These are phyloP conservation scores for Cinchona pubescens DNA, from an alignment of 257 asterid species.

Conservation along the genomic window DNA sequence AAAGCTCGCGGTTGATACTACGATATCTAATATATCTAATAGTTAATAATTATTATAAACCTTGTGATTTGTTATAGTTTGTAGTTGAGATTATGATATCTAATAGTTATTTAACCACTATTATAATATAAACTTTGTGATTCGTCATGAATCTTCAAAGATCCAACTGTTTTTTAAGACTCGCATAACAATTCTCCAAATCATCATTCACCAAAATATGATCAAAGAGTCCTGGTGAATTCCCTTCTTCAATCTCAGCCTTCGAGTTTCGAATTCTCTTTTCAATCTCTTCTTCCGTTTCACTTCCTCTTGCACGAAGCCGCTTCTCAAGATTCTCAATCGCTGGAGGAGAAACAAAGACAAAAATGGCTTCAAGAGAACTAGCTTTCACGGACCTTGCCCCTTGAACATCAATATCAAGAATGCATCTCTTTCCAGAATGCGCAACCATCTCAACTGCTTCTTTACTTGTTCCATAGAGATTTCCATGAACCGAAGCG, in stretches of 20 bases:
- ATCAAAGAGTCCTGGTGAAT: constrained; percentile 72
- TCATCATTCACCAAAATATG: constrained; percentile 73
- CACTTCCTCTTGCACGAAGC: constrained; percentile 95
- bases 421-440: constrained; percentile 94
- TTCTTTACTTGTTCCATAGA: constrained; percentile 87
- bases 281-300: constrained; percentile 86
- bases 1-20: too few species aligned
- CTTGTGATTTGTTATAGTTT: too few species aligned
- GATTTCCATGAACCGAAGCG: constrained; percentile 94
- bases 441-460: constrained; percentile 93
- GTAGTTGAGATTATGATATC: too few species aligned
- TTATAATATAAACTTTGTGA: too few species aligned
- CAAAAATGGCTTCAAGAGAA: constrained; percentile 90
- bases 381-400: constrained; percentile 91
- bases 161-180: too few species aligned
- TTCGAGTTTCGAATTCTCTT: constrained; percentile 73
- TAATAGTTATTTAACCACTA: too few species aligned
- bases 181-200: constrained; percentile 60
- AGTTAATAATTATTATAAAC: too few species aligned
- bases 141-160: too few species aligned
- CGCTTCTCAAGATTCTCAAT: constrained; percentile 96
- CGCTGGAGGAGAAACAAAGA: constrained; percentile 89
- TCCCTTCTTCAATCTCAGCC: constrained; percentile 71
- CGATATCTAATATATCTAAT: too few species aligned
- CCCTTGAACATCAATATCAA: constrained; percentile 99